phyloP scores from a whole-genome alignment of 345 rosid genomes.

The Rhizophora mangle region DNA sequence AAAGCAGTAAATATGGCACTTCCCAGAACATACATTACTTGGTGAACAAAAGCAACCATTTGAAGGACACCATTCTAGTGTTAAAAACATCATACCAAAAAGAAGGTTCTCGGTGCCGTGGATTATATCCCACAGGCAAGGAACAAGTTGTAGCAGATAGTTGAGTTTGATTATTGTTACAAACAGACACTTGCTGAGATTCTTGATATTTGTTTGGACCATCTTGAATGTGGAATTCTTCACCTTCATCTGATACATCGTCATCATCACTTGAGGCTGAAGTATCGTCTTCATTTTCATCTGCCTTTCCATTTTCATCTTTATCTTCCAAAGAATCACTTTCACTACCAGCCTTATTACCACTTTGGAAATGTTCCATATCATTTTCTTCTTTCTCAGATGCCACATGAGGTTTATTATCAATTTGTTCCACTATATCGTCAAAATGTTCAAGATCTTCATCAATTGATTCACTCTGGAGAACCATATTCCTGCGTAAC shows the following conservation, averaged over 20 bases:
- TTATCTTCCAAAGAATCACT: conserved; percentile 55
- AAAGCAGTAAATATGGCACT: too few species aligned
- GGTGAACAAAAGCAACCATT: background rate
- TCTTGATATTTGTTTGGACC: conserved; percentile 31
- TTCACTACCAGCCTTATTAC: conserved; percentile 30
- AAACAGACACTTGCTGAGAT: conserved; percentile 26
- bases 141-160: conserved; percentile 28
- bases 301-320: conserved; percentile 17
- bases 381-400: conserved; percentile 36
- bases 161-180: conserved; percentile 25
- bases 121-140: conserved; percentile 85
- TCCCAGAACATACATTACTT: too few species aligned
- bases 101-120: conserved; percentile 93
- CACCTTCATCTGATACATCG: conserved; percentile 54
- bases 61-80: background rate
- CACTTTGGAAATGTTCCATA: conserved; percentile 18
- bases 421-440: conserved; percentile 72
- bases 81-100: conserved; percentile 49
- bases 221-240: conserved; percentile 39
- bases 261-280: conserved; percentile 50
- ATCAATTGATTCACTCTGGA: conserved; percentile 73
- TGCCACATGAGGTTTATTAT: conserved; percentile 25
- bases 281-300: conserved; percentile 3
- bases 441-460: conserved; percentile 94
- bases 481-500: conserved; percentile 68